Conservation (phyloP, 805 yeast genomes). For the Ogataea ramenticola region DNA sequence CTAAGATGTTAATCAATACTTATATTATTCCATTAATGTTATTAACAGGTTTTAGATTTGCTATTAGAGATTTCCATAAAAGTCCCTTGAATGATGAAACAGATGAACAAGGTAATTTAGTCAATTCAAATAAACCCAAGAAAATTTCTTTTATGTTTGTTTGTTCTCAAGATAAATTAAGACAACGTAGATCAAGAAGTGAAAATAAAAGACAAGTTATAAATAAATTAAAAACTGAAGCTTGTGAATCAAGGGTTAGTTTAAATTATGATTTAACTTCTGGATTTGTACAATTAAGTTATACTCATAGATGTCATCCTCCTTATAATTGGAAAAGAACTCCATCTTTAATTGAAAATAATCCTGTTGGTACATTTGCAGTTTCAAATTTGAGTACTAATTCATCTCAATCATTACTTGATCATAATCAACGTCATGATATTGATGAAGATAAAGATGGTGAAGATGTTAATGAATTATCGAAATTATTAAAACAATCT, state of each 20-base stretch:
- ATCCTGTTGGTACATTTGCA: not conserved
- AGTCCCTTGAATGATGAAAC: slow-evolving; percentile 17
- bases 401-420: not conserved
- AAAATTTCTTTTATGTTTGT: slow-evolving; percentile 37
- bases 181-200: slow-evolving; percentile 35
- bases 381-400: not conserved
- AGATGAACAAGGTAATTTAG: slow-evolving; percentile 1
- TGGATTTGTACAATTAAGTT: slow-evolving; percentile 29
- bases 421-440: slow-evolving; percentile 1
- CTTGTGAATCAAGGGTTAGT: slow-evolving; percentile 33
- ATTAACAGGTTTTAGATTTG: slow-evolving; percentile 34
- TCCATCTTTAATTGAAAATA: not conserved
- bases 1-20: slow-evolving; percentile 27
- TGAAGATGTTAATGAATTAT: slow-evolving; percentile 13
- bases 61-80: slow-evolving; percentile 38
- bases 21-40: slow-evolving; percentile 34
- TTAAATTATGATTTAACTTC: slow-evolving; percentile 30
- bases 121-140: slow-evolving; percentile 31
- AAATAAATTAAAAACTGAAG: slow-evolving; percentile 33
- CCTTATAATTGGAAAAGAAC: slow-evolving; percentile 28
- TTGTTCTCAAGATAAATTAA: slow-evolving; percentile 36
- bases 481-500: slow-evolving; percentile 13
- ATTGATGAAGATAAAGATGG: slow-evolving; percentile 5
- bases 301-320: slow-evolving; percentile 32
- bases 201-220: slow-evolving; percentile 29